A percentile compares a stretch with the other conserved stretches of the same genome.
Evolutionary conservation across 768 basidiomycete genomes (phyloP).

Genomic region (Russula compacta): DNA sequence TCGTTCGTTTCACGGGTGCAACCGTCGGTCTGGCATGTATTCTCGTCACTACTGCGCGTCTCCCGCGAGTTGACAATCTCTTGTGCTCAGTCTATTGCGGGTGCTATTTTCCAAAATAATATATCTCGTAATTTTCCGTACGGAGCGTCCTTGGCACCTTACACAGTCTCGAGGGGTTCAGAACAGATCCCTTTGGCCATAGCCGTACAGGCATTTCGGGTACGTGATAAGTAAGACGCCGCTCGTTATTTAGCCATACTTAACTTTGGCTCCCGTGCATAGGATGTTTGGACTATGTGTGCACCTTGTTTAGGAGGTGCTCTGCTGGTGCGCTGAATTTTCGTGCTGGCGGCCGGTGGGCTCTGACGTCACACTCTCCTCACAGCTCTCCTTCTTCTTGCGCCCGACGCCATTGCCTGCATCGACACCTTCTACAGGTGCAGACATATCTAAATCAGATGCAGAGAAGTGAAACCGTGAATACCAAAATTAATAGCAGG

Average conservation of each 20-base stretch:
- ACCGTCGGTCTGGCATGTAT: slow-evolving; percentile 65
- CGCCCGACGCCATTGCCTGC: slow-evolving; percentile 10
- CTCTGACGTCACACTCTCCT: slow-evolving; percentile 3
- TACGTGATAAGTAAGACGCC: background rate
- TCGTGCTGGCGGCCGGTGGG: background rate
- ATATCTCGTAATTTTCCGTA: slow-evolving; percentile 5
- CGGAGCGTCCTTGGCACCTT: background rate
- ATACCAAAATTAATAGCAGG: background rate
- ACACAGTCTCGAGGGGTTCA: background rate
- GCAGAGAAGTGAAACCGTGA: background rate
- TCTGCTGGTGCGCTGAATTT: slow-evolving; percentile 12
- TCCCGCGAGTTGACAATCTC: slow-evolving; percentile 5
- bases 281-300: slow-evolving; percentile 20
- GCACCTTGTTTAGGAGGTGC: slow-evolving; percentile 19
- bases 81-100: slow-evolving; percentile 54
- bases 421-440: background rate
- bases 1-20: slow-evolving; percentile 80
- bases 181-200: slow-evolving; percentile 3
- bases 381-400: slow-evolving; percentile 14
- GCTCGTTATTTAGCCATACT: slow-evolving; percentile 3
- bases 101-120: slow-evolving; percentile 46
- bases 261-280: background rate
- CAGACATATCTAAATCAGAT: background rate
- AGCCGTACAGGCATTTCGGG: slow-evolving; percentile 12
- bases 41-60: background rate